Evolutionary conservation across 768 basidiomycete species (phyloP).

Genomic region (Boletus rex-veris): DNA sequence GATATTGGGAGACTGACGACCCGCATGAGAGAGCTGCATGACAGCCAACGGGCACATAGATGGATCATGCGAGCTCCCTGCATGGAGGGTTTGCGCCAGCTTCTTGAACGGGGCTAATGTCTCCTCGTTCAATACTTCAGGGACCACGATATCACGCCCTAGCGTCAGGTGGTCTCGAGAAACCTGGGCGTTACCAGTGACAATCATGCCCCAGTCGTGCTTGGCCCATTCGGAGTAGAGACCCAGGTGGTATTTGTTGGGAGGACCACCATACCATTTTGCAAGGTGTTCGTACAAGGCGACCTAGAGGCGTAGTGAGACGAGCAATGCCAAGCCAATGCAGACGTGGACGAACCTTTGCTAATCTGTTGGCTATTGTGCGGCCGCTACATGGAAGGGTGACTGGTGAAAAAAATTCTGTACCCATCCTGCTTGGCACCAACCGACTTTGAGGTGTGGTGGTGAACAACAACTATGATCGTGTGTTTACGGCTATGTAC

Average conservation of each 20-base stretch:
- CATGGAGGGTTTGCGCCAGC: slow-evolving; percentile 52
- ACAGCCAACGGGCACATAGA: slow-evolving; percentile 45
- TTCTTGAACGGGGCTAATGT: slow-evolving; percentile 47
- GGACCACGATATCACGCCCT: slow-evolving; percentile 69
- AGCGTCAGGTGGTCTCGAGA: slow-evolving; percentile 58
- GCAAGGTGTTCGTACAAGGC: slow-evolving; percentile 88
- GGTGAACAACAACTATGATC: too few relatives aligned
- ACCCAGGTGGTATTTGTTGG: slow-evolving; percentile 56
- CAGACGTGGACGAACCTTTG: slow-evolving; percentile 41
- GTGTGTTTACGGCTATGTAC: too few relatives aligned
- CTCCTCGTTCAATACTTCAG: slow-evolving; percentile 39
- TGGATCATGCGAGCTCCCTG: slow-evolving; percentile 11
- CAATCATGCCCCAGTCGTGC: slow-evolving; percentile 81
- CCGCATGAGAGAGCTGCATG: slow-evolving; percentile 80
- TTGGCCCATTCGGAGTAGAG: slow-evolving; percentile 76
- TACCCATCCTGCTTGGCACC: slow-evolving; percentile 8
- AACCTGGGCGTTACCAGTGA: slow-evolving; percentile 85
- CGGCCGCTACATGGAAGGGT: slow-evolving; percentile 34
- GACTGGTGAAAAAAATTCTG: slow-evolving; percentile 24
- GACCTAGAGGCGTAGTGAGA: slow-evolving; percentile 47
- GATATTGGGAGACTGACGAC: slow-evolving; percentile 78
- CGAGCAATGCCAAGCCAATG: not conserved
- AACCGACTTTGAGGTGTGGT: too few relatives aligned
- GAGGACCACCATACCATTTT: slow-evolving; percentile 60
- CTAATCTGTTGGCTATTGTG: slow-evolving; percentile 44